These are phyloP conservation scores for Mycena leptocephala DNA, from an alignment of 768 basidiomycete genomes.

Conservation along the genomic window DNA sequence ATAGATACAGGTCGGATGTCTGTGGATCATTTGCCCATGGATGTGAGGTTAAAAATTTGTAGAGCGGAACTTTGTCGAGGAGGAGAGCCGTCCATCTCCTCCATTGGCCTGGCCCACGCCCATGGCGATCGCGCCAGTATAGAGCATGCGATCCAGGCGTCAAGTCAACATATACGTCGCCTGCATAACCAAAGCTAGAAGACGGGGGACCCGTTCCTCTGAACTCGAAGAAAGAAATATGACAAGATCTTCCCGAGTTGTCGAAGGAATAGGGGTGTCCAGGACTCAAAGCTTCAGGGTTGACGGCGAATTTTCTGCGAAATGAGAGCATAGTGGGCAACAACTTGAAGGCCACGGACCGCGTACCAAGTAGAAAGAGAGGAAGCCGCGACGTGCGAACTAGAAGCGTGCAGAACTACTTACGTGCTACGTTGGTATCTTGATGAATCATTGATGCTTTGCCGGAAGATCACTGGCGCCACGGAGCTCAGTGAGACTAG, in stretches of 20 bases:
- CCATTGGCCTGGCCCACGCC: slow-evolving; percentile 30
- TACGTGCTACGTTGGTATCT: slow-evolving; percentile 23
- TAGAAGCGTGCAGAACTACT: slow-evolving; percentile 19
- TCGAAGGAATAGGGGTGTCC: slow-evolving; percentile 36
- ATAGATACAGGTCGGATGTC: slow-evolving; percentile 35
- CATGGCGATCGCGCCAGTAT: slow-evolving; percentile 38
- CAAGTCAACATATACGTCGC: slow-evolving; percentile 36
- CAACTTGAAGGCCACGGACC: neutral
- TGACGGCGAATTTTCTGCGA: slow-evolving; percentile 31
- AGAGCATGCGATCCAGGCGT: slow-evolving; percentile 28
- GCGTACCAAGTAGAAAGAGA: neutral
- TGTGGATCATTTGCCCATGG: slow-evolving; percentile 35
- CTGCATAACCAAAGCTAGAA: slow-evolving; percentile 28
- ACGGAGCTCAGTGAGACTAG: no score
- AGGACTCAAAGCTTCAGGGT: slow-evolving; percentile 26
- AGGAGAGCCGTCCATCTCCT: slow-evolving; percentile 28
- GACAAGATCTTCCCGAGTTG: slow-evolving; percentile 25
- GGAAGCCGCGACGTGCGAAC: slow-evolving; percentile 12
- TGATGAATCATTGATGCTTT: slow-evolving; percentile 31
- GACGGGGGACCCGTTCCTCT: slow-evolving; percentile 35
- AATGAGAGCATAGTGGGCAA: slow-evolving; percentile 31
- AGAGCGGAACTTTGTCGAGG: slow-evolving; percentile 35
- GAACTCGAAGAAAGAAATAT: slow-evolving; percentile 35
- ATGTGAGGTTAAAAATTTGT: slow-evolving; percentile 32
- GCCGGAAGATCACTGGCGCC: neutral